Conservation (phyloP, 164 flowering plant genomes). For the Paratinospora sagittata region DNA sequence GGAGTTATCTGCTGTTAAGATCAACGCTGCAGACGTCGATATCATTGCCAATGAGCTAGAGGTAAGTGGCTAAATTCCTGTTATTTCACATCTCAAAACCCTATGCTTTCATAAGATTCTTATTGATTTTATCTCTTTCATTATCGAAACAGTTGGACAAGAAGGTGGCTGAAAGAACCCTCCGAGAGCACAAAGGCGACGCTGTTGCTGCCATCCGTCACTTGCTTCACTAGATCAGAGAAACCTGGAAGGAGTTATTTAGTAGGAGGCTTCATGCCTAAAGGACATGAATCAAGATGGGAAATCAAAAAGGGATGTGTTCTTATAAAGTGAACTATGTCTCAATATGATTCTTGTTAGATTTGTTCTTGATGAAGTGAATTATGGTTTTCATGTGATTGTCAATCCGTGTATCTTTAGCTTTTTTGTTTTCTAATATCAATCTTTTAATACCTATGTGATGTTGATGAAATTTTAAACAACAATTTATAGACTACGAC, state of each 20-base stretch:
- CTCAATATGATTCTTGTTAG: neutral
- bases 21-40: conserved; percentile 82
- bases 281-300: conserved; percentile 4
- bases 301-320: neutral
- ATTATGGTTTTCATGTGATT: no score
- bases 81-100: no score
- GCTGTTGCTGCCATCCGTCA: conserved; percentile 92
- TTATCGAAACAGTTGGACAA: conserved; percentile 53
- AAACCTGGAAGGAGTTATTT: neutral
- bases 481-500: no score
- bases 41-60: conserved; percentile 89
- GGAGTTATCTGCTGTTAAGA: conserved; percentile 89
- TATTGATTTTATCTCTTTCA: no score
- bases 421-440: neutral
- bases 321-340: neutral
- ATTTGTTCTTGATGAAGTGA: neutral
- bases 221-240: conserved; percentile 42
- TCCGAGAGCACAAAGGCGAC: conserved; percentile 96
- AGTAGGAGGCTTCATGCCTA: neutral
- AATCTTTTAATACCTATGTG: neutral
- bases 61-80: no score
- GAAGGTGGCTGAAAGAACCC: conserved; percentile 91
- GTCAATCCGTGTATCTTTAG: no score
- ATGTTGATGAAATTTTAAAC: neutral
- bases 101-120: no score